phyloP scores from a whole-genome alignment of 352 stramenopile species.

The Phytophthora boehmeriae region DNA sequence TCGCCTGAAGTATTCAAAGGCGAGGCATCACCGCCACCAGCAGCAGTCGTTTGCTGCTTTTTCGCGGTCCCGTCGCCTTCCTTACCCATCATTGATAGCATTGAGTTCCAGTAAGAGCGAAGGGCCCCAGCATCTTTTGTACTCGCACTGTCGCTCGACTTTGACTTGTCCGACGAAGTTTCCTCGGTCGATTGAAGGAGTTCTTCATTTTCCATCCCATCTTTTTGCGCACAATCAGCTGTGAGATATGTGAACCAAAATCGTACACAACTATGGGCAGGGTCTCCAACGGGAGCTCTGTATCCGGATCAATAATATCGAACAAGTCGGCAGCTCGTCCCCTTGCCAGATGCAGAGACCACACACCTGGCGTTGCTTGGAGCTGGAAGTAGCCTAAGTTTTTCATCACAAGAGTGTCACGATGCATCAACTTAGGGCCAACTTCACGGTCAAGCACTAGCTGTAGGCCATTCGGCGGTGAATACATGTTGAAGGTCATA shows the following conservation, averaged over 20 bases:
- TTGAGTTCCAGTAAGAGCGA: slow-evolving; percentile 74
- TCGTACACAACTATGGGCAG: slow-evolving; percentile 70
- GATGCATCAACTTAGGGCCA: slow-evolving; percentile 55
- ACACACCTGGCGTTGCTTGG: slow-evolving; percentile 96
- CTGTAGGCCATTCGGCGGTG: slow-evolving; percentile 91
- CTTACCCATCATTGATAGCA: slow-evolving; percentile 74
- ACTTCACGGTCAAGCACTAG: slow-evolving; percentile 87
- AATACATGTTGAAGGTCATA: slow-evolving; percentile 78
- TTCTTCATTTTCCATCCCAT: slow-evolving; percentile 85
- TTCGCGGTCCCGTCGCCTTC: slow-evolving; percentile 18
- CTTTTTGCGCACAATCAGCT: slow-evolving; percentile 93
- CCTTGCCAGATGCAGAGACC: slow-evolving; percentile 89
- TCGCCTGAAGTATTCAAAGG: slow-evolving; percentile 5
- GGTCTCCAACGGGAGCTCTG: slow-evolving; percentile 43
- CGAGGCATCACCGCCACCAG: slow-evolving; percentile 15
- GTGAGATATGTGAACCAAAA: slow-evolving; percentile 87
- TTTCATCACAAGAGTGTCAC: slow-evolving; percentile 99
- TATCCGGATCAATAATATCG: slow-evolving; percentile 67
- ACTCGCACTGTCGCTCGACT: slow-evolving; percentile 38
- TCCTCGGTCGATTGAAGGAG: slow-evolving; percentile 49
- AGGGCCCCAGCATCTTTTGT: slow-evolving; percentile 54
- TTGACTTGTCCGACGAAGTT: slow-evolving; percentile 5
- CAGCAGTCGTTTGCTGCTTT: slow-evolving; percentile 17
- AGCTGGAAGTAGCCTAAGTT: slow-evolving; percentile 99
- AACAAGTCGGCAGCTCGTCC: slow-evolving; percentile 81